Evolutionary conservation across 345 rosid species (phyloP), one percentile per base, ranked within the genome.

Genomic region (Excoecaria agallocha): DNA sequence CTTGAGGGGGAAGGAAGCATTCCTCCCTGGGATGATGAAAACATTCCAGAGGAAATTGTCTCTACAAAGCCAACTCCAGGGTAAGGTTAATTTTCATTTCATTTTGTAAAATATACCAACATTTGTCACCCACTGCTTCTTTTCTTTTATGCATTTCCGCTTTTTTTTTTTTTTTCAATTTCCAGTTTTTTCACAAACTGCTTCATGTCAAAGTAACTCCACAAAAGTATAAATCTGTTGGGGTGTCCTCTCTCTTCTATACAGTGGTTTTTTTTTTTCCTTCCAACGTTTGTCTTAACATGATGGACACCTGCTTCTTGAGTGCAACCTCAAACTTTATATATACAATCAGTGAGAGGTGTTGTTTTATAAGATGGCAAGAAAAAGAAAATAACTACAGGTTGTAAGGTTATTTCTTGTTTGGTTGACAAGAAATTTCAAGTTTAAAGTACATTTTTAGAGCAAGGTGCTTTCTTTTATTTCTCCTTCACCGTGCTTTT

Each of bases 21-120:
- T 79, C 68, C 88, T 83, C 91, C 91, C 46, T 94, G 98, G 97
- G 92, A 86, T 74, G 96, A 92, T 51, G 97, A 94, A 84, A 81
- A 82, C 58, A 86, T 90, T 74, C 97, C 97, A 20, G 96, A 90
- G 85, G 96, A 91, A 85, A 84, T 94, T 76, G 93, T 94, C 60
- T 73, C 45, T 63, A 74, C 77, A 74, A 89, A 85, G 81, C 96
- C 98, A 82, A 84, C 54, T 77, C 88, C 88, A 43, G 98, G 98
- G 96, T 93, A 87, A 82, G 77, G 59, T 79, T 5, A 49, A 46
- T 13, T 50, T 12, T 35, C 46, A 22, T 76, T 55, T 30, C 51
- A 16, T 43, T 50, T 13, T 62, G 63, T 61, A 59, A 11, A 48
- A 17, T 57, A 68, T 48, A 4, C 20, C 37, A 43, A 24, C 54